Evolutionary conservation across 257 asterid genomes (phyloP).

Genomic region (Lavandula angustifolia): DNA sequence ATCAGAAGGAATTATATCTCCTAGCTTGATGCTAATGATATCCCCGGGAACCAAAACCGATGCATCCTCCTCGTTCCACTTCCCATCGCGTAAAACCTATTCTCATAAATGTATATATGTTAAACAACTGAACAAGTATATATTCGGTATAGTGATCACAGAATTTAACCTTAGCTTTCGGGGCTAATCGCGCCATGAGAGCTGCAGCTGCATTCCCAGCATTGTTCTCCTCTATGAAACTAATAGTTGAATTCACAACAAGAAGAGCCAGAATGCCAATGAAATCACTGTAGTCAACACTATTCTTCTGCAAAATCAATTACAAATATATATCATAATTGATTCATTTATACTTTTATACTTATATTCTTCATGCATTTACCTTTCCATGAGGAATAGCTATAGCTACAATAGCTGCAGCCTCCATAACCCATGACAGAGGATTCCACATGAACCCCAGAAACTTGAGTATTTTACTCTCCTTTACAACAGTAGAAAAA

Average conservation of each 20-base stretch:
- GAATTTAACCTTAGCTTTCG: slow-evolving; percentile 56
- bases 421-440: slow-evolving; percentile 79
- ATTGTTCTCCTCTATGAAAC: slow-evolving; percentile 70
- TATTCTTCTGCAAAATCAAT: slow-evolving; percentile 26
- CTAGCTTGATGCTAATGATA: slow-evolving; percentile 61
- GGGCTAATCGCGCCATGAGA: slow-evolving; percentile 77
- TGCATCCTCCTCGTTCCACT: slow-evolving; percentile 67
- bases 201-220: slow-evolving; percentile 86
- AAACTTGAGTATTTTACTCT: slow-evolving; percentile 63
- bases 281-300: slow-evolving; percentile 44
- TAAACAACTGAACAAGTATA: neutral
- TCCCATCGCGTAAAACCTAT: slow-evolving; percentile 61
- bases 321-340: too few relatives aligned
- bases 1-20: slow-evolving; percentile 78
- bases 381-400: slow-evolving; percentile 65
- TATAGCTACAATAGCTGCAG: slow-evolving; percentile 76
- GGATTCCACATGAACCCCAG: slow-evolving; percentile 88
- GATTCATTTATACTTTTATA: too few relatives aligned
- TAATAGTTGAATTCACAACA: slow-evolving; percentile 63
- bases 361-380: neutral
- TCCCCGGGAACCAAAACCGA: slow-evolving; percentile 73
- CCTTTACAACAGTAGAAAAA: slow-evolving; percentile 36
- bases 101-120: neutral
- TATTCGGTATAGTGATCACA: too few relatives aligned
- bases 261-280: slow-evolving; percentile 56